phyloP scores from a whole-genome alignment of 352 stramenopile genomes.

The Blastocystis sp. region DNA sequence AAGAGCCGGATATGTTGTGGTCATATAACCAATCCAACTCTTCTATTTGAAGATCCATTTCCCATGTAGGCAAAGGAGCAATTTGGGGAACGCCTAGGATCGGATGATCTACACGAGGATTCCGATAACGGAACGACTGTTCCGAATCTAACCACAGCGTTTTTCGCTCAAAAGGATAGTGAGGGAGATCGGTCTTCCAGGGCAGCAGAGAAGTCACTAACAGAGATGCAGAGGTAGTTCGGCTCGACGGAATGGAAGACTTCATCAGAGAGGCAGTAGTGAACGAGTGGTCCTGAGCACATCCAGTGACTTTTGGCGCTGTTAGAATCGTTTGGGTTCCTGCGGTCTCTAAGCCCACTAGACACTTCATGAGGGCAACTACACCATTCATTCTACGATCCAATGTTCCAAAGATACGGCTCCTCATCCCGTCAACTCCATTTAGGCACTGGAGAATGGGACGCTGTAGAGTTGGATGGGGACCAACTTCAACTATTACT shows the following conservation, averaged over 20 bases:
- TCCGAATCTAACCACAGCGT: slow-evolving; percentile 47
- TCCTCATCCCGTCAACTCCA: background rate
- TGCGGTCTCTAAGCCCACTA: background rate
- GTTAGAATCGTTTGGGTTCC: background rate
- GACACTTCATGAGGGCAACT: background rate
- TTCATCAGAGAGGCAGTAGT: background rate
- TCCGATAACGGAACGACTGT: slow-evolving; percentile 41
- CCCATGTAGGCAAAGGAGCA: slow-evolving; percentile 38
- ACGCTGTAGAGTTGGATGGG: slow-evolving; percentile 28
- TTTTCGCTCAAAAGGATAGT: slow-evolving; percentile 62
- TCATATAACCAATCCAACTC: slow-evolving; percentile 18
- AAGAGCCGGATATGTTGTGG: slow-evolving; percentile 29
- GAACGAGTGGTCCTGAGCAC: background rate
- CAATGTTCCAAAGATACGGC: background rate
- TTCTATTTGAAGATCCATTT: slow-evolving; percentile 42
- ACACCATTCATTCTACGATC: background rate
- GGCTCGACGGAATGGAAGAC: background rate
- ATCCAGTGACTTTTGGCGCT: background rate
- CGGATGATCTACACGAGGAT: slow-evolving; percentile 31
- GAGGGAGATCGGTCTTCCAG: background rate
- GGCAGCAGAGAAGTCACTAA: background rate
- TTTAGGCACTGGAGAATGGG: slow-evolving; percentile 39
- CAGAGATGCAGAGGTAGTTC: background rate
- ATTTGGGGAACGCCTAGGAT: slow-evolving; percentile 28
- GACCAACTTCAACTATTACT: slow-evolving; percentile 31